Evolutionary conservation across 768 basidiomycete species (phyloP), one percentile per base, ranked within the genome.

Genomic region (Pleurotus djamor): DNA sequence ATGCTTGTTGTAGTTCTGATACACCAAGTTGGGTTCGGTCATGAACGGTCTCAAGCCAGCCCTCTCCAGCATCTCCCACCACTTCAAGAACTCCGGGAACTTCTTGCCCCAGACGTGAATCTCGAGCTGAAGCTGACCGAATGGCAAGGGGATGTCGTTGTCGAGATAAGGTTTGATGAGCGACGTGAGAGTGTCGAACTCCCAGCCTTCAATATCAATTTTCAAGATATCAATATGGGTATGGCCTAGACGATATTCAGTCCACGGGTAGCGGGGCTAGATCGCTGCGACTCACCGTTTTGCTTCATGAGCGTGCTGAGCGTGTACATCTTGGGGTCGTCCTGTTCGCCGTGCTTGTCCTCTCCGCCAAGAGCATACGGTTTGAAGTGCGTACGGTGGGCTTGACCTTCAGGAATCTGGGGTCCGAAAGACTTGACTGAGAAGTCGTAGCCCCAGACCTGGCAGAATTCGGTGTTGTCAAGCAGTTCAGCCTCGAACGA

Each of bases 21-120:
- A 85, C 16, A 85, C 81, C 45, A 85, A 68, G 67, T 84, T 85
- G 21, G 83, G 79, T 80, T 90, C 88, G 3, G 82, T 84, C 78
- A 83, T 88, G 75, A 91, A 91, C 3, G 89, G 87, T 35, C 89
- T 75, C 45, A 91, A 72, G 0, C 89, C 89, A 2, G 84, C 85
- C 5, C 71, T 72, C 71, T 91, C 89, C n/a, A 91, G 73, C 67
- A 76, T 76, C 70, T 86, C 80, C 88, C 88, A 91, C 86, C 86
- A 91, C 21, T 67, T 66, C n/a, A 87, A 72, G 68, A 86, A 83
- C 58, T 86, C 77, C 0, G 72, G 67, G 69, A 87, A 86, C 37
- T 67, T 71, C 60, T 72, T 79, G 17, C 73, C 55, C 72, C 78
- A 80, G 7, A 79, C 69, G 66, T 91, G 89, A 37, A 91, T 73